Conservation (phyloP, 768 basidiomycete genomes). For the Clavaria fumosa region DNA sequence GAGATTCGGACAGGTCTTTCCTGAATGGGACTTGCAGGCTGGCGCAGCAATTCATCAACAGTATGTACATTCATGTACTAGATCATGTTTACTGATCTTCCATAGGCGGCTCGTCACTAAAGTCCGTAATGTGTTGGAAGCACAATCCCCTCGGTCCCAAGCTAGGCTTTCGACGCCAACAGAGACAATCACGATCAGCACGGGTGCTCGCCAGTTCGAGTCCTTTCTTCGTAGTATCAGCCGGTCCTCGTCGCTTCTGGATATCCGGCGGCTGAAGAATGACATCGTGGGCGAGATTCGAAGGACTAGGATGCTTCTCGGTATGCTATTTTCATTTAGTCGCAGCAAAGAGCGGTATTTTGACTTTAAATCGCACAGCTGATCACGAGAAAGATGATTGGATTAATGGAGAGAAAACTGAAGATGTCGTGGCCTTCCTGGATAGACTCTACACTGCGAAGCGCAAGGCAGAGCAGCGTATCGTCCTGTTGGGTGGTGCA, state of each 20-base stretch:
- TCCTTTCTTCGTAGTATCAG: constrained; percentile 79
- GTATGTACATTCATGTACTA: constrained; percentile 16
- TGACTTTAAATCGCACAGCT: constrained; percentile 25
- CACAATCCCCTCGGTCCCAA: constrained; percentile 49
- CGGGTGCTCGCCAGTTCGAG: constrained; percentile 74
- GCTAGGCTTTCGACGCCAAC: constrained; percentile 31
- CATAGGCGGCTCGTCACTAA: constrained; percentile 71
- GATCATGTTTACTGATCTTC: constrained; percentile 6
- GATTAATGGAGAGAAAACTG: constrained; percentile 76
- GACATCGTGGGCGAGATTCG: constrained; percentile 89
- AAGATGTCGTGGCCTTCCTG: constrained; percentile 75
- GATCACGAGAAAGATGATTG: constrained; percentile 80
- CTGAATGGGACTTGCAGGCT: too few species aligned
- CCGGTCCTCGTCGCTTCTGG: constrained; percentile 66
- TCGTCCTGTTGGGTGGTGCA: constrained; percentile 58
- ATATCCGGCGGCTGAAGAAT: constrained; percentile 81
- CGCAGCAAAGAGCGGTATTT: neutral
- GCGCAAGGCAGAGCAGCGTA: constrained; percentile 73
- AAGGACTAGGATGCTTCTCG: constrained; percentile 56
- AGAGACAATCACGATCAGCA: constrained; percentile 70
- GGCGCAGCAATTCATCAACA: constrained; percentile 39
- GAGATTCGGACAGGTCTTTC: too few species aligned
- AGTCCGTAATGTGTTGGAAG: constrained; percentile 71
- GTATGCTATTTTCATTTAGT: constrained; percentile 23
- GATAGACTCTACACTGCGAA: constrained; percentile 84